phyloP scores from a whole-genome alignment of 2,329 filamentous ascomycete species.

The Botrytis aclada region DNA sequence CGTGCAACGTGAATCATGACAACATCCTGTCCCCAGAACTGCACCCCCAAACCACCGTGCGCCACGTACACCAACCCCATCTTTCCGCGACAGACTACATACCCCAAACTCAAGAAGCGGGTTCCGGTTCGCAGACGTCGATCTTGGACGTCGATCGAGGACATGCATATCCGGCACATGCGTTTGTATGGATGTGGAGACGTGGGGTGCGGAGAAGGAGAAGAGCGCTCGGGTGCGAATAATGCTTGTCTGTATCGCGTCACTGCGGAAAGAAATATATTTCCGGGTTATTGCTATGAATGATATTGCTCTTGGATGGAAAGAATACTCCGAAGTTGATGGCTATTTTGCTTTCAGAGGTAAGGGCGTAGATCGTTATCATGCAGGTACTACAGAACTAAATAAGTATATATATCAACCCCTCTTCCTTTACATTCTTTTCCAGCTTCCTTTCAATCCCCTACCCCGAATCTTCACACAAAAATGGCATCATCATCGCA shows the following conservation, averaged over 20 bases:
- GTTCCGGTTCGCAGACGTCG: not conserved
- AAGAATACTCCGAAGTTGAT: not conserved
- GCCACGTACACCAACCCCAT: not conserved
- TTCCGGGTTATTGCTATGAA: not conserved
- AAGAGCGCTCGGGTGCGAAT: not conserved
- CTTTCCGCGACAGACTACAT: not conserved
- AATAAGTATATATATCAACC: not conserved
- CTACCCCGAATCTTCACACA: rapidly evolving
- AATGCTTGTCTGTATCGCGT: not conserved
- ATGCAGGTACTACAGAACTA: not conserved
- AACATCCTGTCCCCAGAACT: not conserved
- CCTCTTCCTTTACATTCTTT: not conserved
- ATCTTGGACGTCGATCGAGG: not conserved
- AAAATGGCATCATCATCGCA: not conserved
- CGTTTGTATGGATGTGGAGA: not conserved
- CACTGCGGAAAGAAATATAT: not conserved
- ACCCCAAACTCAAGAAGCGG: not conserved
- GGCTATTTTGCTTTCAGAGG: not conserved
- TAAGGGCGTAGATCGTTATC: not conserved
- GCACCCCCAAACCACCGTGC: not conserved
- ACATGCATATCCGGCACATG: not conserved
- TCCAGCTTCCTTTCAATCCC: not conserved
- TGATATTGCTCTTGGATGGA: not conserved
- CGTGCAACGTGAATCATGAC: not conserved
- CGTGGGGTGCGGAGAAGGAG: not conserved